Percentiles rank a stretch among this genome's conserved stretches.
These are phyloP conservation scores for Rhododendron ferrugineum DNA, from an alignment of 148 eudicot genomes.

Conservation along the genomic window DNA sequence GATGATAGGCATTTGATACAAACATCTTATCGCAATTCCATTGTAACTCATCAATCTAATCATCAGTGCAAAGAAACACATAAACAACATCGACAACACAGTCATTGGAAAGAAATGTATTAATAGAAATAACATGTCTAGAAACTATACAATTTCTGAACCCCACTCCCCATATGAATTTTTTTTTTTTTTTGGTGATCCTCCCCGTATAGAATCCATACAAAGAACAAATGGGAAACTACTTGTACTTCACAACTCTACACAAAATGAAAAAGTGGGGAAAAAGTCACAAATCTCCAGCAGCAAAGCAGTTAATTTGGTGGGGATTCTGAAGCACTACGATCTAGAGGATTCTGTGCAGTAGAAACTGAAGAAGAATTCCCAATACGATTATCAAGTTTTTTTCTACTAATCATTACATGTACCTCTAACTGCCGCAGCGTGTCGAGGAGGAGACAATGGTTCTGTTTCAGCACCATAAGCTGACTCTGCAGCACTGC, in stretches of 20 bases:
- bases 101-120: neutral
- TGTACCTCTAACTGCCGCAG: conserved; percentile 83
- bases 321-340: conserved; percentile 7
- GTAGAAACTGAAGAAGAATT: conserved; percentile 40
- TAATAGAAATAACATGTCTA: neutral
- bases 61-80: neutral
- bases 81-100: neutral
- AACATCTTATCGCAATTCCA: neutral
- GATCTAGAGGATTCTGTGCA: neutral
- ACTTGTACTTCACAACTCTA: neutral
- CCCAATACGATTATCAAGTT: conserved; percentile 21
- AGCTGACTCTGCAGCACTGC: conserved; percentile 58
- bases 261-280: neutral
- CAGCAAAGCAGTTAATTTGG: conserved; percentile 6
- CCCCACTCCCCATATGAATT: neutral
- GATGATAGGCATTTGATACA: neutral
- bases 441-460: conserved; percentile 58
- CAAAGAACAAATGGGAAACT: neutral
- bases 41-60: neutral
- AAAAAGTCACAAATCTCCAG: neutral
- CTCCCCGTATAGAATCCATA: neutral
- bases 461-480: conserved; percentile 70
- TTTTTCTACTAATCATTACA: conserved; percentile 26
- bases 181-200: neutral
- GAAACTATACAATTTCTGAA: neutral